Evolutionary conservation across 805 yeast genomes (phyloP).

Genomic region (Torulaspora quercuum): DNA sequence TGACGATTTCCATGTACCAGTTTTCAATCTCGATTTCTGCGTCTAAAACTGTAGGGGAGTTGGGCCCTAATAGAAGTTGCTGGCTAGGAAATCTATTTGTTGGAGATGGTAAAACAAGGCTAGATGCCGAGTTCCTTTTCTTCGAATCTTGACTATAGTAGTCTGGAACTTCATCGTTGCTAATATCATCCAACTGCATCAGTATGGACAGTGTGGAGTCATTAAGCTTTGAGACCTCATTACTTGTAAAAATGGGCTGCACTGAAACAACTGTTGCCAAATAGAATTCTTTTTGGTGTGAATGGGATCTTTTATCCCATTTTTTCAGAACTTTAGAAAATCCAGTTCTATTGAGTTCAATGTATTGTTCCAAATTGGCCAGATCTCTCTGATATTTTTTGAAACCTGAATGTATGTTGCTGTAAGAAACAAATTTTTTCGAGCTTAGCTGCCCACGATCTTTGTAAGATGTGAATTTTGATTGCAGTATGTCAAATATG

Average conservation of each 20-base stretch:
- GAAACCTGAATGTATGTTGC: slow-evolving; percentile 82
- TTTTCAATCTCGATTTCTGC: slow-evolving; percentile 32
- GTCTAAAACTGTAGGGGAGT: slow-evolving; percentile 12
- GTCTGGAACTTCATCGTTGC: slow-evolving; percentile 30
- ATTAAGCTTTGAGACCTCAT: slow-evolving; percentile 77
- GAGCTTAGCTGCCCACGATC: slow-evolving; percentile 46
- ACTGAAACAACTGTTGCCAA: slow-evolving; percentile 90
- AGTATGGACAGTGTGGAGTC: slow-evolving; percentile 48
- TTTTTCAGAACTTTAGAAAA: slow-evolving; percentile 92
- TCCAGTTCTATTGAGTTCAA: slow-evolving; percentile 92
- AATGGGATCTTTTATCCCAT: slow-evolving; percentile 96
- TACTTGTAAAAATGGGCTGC: slow-evolving; percentile 93
- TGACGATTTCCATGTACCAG: slow-evolving; percentile 36
- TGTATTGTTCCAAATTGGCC: slow-evolving; percentile 85
- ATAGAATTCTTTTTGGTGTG: slow-evolving; percentile 90
- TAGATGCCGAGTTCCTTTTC: not conserved
- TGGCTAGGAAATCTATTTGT: slow-evolving; percentile 1
- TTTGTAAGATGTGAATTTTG: slow-evolving; percentile 57
- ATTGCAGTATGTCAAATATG: slow-evolving; percentile 69
- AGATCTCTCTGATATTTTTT: slow-evolving; percentile 86
- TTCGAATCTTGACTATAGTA: slow-evolving; percentile 11
- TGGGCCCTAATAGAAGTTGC: slow-evolving; percentile 1
- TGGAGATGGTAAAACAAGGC: slow-evolving; percentile 2
- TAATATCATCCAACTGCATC: slow-evolving; percentile 31
- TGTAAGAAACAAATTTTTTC: slow-evolving; percentile 70